phyloP scores from a whole-genome alignment of 805 yeast genomes.

The Sungouiozyma intestinalis region DNA sequence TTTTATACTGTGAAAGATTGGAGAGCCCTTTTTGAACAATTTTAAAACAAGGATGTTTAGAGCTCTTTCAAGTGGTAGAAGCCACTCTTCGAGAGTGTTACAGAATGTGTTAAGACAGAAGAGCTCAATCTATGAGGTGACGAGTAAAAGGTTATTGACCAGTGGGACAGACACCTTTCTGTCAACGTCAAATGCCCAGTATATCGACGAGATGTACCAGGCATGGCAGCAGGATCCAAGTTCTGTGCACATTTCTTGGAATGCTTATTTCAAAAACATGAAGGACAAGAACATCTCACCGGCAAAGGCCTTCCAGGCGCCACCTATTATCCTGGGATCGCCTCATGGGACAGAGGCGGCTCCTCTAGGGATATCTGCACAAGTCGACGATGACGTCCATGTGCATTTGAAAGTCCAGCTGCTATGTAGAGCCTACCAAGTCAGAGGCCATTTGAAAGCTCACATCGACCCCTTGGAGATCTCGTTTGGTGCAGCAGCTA shows the following conservation, averaged over 20 bases:
- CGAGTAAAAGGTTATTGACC: constrained; percentile 8
- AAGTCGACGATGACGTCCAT: constrained; percentile 55
- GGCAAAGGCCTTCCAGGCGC: constrained; percentile 72
- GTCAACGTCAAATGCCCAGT: constrained; percentile 75
- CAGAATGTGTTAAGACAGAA: constrained; percentile 2
- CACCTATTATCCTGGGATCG: constrained; percentile 80
- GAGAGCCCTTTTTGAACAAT: too few species aligned
- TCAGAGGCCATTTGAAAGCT: constrained; percentile 94
- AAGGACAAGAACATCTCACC: constrained; percentile 55
- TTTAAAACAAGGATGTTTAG: constrained; percentile 9
- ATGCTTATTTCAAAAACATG: constrained; percentile 88
- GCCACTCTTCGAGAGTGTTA: constrained; percentile 1
- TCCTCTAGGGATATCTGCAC: constrained; percentile 33
- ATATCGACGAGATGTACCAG: constrained; percentile 95
- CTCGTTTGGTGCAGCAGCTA: constrained; percentile 61
- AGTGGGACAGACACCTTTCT: constrained; percentile 55
- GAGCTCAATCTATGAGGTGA: not conserved
- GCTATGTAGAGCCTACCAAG: constrained; percentile 96
- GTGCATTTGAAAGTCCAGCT: constrained; percentile 92
- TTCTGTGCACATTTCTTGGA: constrained; percentile 94
- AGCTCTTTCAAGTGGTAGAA: constrained; percentile 4
- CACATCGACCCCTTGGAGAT: constrained; percentile 92
- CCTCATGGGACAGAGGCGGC: constrained; percentile 63
- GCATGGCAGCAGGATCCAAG: constrained; percentile 88
- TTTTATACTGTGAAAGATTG: too few species aligned